phyloP scores from a whole-genome alignment of 139 green algal species.

The Gonium pectorale region DNA sequence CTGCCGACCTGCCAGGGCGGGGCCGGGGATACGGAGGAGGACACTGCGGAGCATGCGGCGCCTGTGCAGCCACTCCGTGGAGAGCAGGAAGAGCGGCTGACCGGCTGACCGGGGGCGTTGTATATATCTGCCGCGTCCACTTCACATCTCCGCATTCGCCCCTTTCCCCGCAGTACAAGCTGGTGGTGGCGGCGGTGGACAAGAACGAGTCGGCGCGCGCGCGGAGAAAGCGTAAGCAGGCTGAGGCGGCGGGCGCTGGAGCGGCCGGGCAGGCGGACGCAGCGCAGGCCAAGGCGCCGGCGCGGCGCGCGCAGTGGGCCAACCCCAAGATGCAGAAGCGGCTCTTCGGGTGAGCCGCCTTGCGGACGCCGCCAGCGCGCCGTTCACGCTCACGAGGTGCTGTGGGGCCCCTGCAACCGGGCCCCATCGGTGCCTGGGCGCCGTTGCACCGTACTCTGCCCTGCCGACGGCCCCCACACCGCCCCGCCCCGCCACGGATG shows the following conservation, averaged over 20 bases:
- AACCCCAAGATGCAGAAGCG: conserved; percentile 63
- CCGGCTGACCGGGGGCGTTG: background rate
- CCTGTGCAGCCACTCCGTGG: background rate
- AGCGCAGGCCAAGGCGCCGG: background rate
- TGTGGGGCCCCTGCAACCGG: background rate
- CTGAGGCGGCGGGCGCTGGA: conserved; percentile 45
- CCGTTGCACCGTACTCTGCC: too few species aligned
- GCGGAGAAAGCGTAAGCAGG: conserved; percentile 71
- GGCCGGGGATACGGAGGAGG: background rate
- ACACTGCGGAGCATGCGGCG: background rate
- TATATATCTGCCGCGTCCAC: too few species aligned
- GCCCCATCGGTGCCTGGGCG: too few species aligned
- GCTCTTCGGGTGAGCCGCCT: conserved; percentile 24
- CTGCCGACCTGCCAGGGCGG: background rate
- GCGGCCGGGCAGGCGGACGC: background rate
- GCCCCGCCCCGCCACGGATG: background rate
- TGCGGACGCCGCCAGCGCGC: background rate
- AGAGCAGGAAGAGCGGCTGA: background rate
- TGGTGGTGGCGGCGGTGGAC: conserved; percentile 51
- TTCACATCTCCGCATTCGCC: background rate
- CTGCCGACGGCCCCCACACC: background rate
- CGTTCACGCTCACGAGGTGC: background rate
- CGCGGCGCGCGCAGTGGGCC: conserved; percentile 61
- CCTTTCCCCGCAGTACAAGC: conserved; percentile 44
- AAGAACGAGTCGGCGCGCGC: conserved; percentile 63